Base-by-base conservation (phyloP, 306 rosid species). In the Canavalia gladiata region DNA sequence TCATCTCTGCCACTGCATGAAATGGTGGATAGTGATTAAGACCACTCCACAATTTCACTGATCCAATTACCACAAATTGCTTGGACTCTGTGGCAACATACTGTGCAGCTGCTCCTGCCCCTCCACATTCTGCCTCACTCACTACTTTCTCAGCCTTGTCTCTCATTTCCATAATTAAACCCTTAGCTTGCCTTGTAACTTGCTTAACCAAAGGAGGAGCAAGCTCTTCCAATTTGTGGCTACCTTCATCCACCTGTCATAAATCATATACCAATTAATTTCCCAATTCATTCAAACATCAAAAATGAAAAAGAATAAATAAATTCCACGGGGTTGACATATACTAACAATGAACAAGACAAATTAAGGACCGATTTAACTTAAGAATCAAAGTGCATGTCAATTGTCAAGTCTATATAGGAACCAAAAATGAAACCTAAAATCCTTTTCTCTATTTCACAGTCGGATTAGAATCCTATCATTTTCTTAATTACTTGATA, bases 161-260 rank as follows among this genome's bases (percentile, higher is more conserved):
- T 41, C 82, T 50, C 49, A 85, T 81, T 79, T 81, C 84, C 33
- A 68, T 70, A 55, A 87, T 34, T 9, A 88, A 84, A 73, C 39
- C 33, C 46, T 87, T 89, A 0, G 84, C n/a, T 82, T 69, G 82
- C 58, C 43, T 52, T 1, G 57, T 92, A 39, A 87, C 87, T 45
- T 83, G 84, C 87, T 92, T 93, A 1, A 87, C 91, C 25, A 84
- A 47, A 2, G 84, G 58, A 8, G 99, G 97, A 13, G 95, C 91
- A 68, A 84, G 85, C 87, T 88, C 86, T 28, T 89, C 86, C 42
- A 92, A 86, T 81, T 87, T 87, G 12, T 76, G 41, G 1, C 78
- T 78, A n/a, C 86, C 92, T 70, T 72, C 86, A 68, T 91, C 95
- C 47, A 92, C 92, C 99, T 92, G 90, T 37, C 65, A 42, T 54